Base-by-base conservation (phyloP, 805 yeast species). In the Martiniozyma abietophila region DNA sequence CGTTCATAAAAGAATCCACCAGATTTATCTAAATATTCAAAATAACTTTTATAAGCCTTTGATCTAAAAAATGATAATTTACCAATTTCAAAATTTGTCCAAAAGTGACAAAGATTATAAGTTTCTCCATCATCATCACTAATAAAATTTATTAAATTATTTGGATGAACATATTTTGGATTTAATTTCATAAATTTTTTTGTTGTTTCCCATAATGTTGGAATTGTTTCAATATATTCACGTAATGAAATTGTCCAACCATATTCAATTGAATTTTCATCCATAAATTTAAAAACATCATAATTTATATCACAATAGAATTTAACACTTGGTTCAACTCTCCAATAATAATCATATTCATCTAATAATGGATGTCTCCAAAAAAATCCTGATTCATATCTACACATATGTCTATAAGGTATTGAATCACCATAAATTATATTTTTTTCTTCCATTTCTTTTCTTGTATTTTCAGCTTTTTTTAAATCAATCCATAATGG, bases 1-100 rank as follows among this genome's bases (percentile, higher is more conserved):
- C 94, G 70, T 62, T 80, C 85, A 57, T 83, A 84, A 62, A 80
- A 84, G 62, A 84, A 84, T 10, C 94, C 94, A 53, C 95, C 95
- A 8, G 78, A 70, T 42, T 70, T 58, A 57, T 84, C 94, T 49
- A 84, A 68, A 48, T 67, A 61, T 18, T 82, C 80, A 49, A 84
- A 84, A 56, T 77, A 84, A 39, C 70, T 66, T 28, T 56, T 48
- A 53, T 84, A 84, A 4, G 81, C 80, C 33, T 76, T 72, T 16
- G 71, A 56, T 52, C 89, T 67, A 80, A 84, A 79, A 56, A 83
- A 71, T 37, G 71, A 69, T 56, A 83, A 64, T 34, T 74, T 69
- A 4, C 80, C 92, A 49, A 84, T 68, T 59, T 83, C 95, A 47
- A 84, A 84, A 62, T 84, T 84, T 16, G 92, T 79, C 94, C 94